Base-by-base conservation (phyloP, 257 asterid species). In the Pogostemon cablin region DNA sequence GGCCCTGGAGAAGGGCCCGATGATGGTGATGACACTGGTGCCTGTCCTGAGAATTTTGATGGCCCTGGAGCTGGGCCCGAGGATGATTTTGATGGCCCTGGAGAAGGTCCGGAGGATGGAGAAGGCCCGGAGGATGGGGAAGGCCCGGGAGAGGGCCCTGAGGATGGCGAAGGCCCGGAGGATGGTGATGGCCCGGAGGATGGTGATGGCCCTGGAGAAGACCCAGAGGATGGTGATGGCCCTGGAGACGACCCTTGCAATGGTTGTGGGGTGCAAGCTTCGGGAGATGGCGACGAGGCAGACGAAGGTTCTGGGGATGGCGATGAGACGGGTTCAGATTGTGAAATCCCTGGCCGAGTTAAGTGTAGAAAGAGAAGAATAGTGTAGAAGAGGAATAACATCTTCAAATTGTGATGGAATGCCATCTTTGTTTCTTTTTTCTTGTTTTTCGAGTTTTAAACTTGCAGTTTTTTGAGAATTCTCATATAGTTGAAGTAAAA, bases 341-440 rank as follows among this genome's bases (percentile, higher is more conserved):
- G 74, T 35, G 76, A 20, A 43, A 50, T 38, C 9, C 55, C 60
- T n/a, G 78, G 34, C 4, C 11, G 62, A 17, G 72, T 72, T 9
- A 44, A 0, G 17, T 62, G 74, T 68, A 7, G 20, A 53, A 61
- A 50, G 76, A 71, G 41, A 70, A 77, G 65, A 41, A 82, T 65
- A 17, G 37, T 52, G 58, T 35, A 35, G 47, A 70, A 57, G 79
- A 72, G 35, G 67, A 73, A 67, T 60, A 79, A 76, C 4, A 74
- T 53, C 12, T 42, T 68, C 62, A 68, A 65, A 64, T 72, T 70
- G 65, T 62, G 67, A 17, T 55, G 48, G 38, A 42, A 35, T 53
- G 78, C 77, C 84, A 79, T 82, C 39, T 65, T 25, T 38, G 35
- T 9, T 38, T 20, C 34, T 42, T 43, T 58, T 37, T 12, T 62